Evolutionary conservation across 345 rosid genomes (phyloP).

Genomic region (Brassica cretica): DNA sequence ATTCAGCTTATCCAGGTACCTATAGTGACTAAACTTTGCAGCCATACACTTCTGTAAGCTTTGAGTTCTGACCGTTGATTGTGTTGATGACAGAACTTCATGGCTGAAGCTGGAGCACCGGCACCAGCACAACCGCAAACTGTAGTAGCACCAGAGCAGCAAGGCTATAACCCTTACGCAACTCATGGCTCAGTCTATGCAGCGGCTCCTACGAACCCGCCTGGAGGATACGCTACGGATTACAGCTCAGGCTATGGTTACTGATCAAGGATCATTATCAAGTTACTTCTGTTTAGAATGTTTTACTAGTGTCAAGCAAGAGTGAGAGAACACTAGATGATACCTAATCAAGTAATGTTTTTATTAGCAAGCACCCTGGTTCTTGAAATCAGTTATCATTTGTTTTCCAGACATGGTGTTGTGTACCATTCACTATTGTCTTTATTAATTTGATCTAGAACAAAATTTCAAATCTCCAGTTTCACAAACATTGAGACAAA

Average conservation of each 20-base stretch:
- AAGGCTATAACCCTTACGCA: constrained; percentile 86
- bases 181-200: constrained; percentile 77
- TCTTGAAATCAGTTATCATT: constrained; percentile 12
- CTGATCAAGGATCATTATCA: constrained; percentile 29
- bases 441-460: constrained; percentile 13
- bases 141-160: constrained; percentile 63
- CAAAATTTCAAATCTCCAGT: neutral
- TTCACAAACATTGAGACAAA: neutral
- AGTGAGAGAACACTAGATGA: constrained; percentile 31
- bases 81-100: constrained; percentile 71
- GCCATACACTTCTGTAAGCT: neutral
- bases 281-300: constrained; percentile 17
- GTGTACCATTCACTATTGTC: neutral
- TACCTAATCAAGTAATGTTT: constrained; percentile 33
- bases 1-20: constrained; percentile 94
- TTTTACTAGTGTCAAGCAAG: constrained; percentile 23
- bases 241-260: constrained; percentile 78
- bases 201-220: constrained; percentile 76
- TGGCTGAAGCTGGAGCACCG: constrained; percentile 88
- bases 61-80: constrained; percentile 11
- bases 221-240: constrained; percentile 71
- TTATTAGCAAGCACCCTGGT: constrained; percentile 13
- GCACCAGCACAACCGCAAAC: constrained; percentile 55
- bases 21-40: neutral
- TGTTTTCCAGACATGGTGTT: neutral